Percentiles rank a stretch among this genome's conserved stretches.
These are phyloP conservation scores for Detonula confervacea DNA, from an alignment of 352 stramenopile species.

Conservation along the genomic window DNA sequence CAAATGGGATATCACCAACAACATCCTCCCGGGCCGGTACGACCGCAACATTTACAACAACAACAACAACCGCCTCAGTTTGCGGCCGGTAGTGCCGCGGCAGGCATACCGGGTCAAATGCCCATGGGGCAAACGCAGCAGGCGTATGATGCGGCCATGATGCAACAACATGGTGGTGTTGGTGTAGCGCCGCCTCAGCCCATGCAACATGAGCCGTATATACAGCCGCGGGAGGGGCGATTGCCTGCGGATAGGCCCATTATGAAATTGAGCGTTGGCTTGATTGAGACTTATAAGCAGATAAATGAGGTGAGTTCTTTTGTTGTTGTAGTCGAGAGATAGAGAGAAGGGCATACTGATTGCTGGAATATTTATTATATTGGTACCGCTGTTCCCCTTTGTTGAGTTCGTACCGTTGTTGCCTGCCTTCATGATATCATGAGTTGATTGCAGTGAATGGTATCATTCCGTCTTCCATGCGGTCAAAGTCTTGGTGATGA, in stretches of 20 bases:
- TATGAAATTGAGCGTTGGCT: slow-evolving; percentile 90
- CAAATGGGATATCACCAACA: slow-evolving; percentile 14
- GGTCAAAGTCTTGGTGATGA: too few relatives aligned
- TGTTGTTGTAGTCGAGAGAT: neutral
- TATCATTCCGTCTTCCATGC: too few relatives aligned
- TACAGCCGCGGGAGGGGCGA: slow-evolving; percentile 28
- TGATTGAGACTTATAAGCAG: slow-evolving; percentile 96
- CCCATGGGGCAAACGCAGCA: neutral
- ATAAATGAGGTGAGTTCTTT: slow-evolving; percentile 90
- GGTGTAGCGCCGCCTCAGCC: slow-evolving; percentile 2
- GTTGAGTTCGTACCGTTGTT: too few relatives aligned
- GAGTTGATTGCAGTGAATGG: too few relatives aligned
- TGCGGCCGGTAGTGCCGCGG: neutral
- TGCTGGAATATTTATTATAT: too few relatives aligned
- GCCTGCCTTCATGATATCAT: too few relatives aligned
- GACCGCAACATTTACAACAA: slow-evolving; percentile 35
- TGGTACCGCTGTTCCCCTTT: too few relatives aligned
- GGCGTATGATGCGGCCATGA: neutral
- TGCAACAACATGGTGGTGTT: slow-evolving; percentile 14
- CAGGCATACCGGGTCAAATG: slow-evolving; percentile 18
- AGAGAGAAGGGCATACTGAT: too few relatives aligned
- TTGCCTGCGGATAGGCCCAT: slow-evolving; percentile 77
- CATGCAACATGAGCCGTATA: slow-evolving; percentile 27
- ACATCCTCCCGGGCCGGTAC: slow-evolving; percentile 5
- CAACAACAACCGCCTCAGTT: slow-evolving; percentile 4